These are phyloP conservation scores for Eutypella sp. DNA, from an alignment of 2,329 filamentous ascomycete genomes.

Conservation along the genomic window DNA sequence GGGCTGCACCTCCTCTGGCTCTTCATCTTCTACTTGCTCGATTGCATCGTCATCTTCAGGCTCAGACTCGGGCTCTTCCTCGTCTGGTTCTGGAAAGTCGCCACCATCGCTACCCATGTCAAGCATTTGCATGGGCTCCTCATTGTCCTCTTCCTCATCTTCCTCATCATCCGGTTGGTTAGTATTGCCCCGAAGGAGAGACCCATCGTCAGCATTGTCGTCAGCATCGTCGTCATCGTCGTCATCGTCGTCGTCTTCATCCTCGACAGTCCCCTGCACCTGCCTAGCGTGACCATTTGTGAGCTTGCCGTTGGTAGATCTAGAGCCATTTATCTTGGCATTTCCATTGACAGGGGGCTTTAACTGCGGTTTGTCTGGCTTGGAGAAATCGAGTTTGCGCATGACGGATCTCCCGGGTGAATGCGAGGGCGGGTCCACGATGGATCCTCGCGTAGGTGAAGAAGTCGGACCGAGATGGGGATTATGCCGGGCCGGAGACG, in stretches of 20 bases:
- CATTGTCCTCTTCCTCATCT: constrained; percentile 20
- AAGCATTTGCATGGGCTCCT: constrained; percentile 20
- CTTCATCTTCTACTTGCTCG: constrained; percentile 11
- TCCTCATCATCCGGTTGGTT: constrained; percentile 16
- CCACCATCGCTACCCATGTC: constrained; percentile 12
- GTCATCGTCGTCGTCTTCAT: constrained; percentile 5
- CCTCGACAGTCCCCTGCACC: too few relatives aligned
- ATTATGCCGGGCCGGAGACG: constrained; percentile 58
- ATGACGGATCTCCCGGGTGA: constrained; percentile 39
- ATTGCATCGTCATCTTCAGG: constrained; percentile 13
- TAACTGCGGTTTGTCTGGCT: constrained; percentile 11
- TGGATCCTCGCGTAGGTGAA: constrained; percentile 40
- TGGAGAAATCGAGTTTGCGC: constrained; percentile 49
- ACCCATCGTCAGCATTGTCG: constrained; percentile 22
- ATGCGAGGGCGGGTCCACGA: constrained; percentile 22
- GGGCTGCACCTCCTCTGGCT: constrained; percentile 18
- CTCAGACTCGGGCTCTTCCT: constrained; percentile 18
- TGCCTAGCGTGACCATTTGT: constrained; percentile 13
- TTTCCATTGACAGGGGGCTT: constrained; percentile 15
- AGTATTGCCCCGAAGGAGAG: constrained; percentile 21
- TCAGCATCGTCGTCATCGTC: constrained; percentile 19
- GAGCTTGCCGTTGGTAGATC: constrained; percentile 15
- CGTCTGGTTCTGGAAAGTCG: constrained; percentile 10
- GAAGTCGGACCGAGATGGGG: constrained; percentile 51
- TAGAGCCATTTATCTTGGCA: constrained; percentile 21